Base-by-base conservation (phyloP, 208 protist genomes). In the Willaertia magna region DNA sequence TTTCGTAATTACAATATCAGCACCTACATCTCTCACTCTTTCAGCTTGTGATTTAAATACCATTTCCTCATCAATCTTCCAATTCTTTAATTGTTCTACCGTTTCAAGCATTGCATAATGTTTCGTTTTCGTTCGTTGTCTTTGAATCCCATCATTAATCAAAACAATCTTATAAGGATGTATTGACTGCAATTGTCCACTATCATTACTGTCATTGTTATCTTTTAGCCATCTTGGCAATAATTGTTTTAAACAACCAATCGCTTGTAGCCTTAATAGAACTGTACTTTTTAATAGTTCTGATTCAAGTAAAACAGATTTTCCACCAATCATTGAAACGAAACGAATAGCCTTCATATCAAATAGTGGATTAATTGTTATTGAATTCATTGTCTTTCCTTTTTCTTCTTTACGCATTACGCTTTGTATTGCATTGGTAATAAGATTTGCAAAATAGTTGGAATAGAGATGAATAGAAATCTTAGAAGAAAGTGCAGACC, bases 1-100 rank as follows among this genome's bases (percentile, higher is more conserved):
- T 40, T 6, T 52, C 4, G 12, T 26, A 39, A 81, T 49, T 3
- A 51, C 76, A 52, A 81, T 51, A 18, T 46, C 14, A 22, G 44
- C 76, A 51, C 26, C 22, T 40, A 51, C 26, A 51, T 47, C 18
- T 81, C 20, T 47, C 2, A 81, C 39, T 4, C 7, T 26, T 51
- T 81, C 26, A 14, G 76, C 76, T 42, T 44, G 26, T 52, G 9
- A 40, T 81, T 51, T 30, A 43, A 81, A 81, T 51, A 51, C 76
- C 44, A 51, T 30, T 49, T 81, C 76, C 34, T 81, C 76, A 20
- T 81, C 76, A 51, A 81, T 49, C 76, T 78, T 78, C 74, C 74
- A 78, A 16, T 81, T 46, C 20, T 81, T n/a, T 6, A 81, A 30
- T 39, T 49, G 7, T 39, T 81, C 43, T 4, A 81, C 43, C 16